A percentile compares a stretch with the other conserved stretches of the same genome.
phyloP scores from a whole-genome alignment of 192 early-diverging fungal species.

The Rhizoclosmatium globosum region DNA sequence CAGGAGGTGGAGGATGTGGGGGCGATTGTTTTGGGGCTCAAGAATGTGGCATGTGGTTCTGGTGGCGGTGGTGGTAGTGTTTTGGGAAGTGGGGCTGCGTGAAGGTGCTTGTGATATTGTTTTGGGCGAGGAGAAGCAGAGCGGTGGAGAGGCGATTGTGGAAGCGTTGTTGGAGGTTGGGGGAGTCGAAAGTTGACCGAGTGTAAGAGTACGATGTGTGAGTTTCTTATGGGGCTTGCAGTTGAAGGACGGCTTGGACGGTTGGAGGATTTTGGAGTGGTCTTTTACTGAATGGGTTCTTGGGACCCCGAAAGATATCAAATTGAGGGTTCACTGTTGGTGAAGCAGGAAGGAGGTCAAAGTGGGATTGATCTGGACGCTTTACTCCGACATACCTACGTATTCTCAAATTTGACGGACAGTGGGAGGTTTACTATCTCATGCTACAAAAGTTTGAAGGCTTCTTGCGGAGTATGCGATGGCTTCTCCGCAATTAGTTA shows the following conservation, averaged over 20 bases:
- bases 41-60: not conserved
- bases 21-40: not conserved
- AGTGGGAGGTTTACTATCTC: slow-evolving; percentile 76
- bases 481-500: slow-evolving; percentile 74
- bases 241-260: not conserved
- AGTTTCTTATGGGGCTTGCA: not conserved
- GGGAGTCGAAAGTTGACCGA: not conserved
- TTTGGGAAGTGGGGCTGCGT: no score
- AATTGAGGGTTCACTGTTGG: not conserved
- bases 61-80: no score
- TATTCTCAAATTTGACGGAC: slow-evolving; percentile 71
- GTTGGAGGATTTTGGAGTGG: not conserved
- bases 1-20: not conserved
- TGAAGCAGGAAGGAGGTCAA: not conserved
- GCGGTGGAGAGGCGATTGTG: no score
- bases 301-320: not conserved
- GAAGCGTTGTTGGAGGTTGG: not conserved
- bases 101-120: no score
- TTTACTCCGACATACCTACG: not conserved
- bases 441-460: slow-evolving; percentile 69
- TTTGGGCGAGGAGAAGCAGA: no score
- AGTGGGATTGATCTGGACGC: slow-evolving; percentile 4
- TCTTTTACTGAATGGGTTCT: not conserved
- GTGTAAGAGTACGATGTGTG: no score
- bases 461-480: slow-evolving; percentile 75